A percentile compares a stretch with the other conserved stretches of the same genome.
Conservation (phyloP, 495 filamentous ascomycete genomes). For the Hyaloscypha bicolor region DNA sequence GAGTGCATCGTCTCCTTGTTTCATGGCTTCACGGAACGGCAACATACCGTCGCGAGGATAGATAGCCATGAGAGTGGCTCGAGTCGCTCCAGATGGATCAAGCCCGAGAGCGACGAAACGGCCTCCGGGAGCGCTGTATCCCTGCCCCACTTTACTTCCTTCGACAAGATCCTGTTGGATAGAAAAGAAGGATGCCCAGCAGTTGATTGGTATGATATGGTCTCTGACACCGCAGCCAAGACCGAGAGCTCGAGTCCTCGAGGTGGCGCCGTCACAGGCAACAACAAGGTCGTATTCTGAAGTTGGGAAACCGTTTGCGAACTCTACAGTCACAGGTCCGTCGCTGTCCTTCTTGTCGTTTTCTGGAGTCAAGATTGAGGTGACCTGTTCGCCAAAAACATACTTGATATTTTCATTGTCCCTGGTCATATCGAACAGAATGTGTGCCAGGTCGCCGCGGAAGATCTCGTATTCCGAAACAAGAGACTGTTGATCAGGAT, state of each 20-base stretch:
- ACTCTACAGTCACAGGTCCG: constrained; percentile 38
- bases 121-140: constrained; percentile 41
- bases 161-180: constrained; percentile 41
- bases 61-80: constrained; percentile 38
- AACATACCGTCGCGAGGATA: constrained; percentile 34
- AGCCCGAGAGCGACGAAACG: constrained; percentile 40
- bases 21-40: constrained; percentile 42
- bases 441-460: constrained; percentile 50
- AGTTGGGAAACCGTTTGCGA: constrained; percentile 37
- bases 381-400: constrained; percentile 43
- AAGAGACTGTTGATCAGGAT: constrained; percentile 43
- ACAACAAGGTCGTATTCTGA: constrained; percentile 51
- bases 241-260: constrained; percentile 50
- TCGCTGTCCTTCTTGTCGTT: constrained; percentile 6
- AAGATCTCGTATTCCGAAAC: constrained; percentile 60
- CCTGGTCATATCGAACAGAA: constrained; percentile 49
- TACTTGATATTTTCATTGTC: constrained; percentile 41
- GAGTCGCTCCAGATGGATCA: constrained; percentile 36
- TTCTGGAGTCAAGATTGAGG: constrained; percentile 29
- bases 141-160: constrained; percentile 38
- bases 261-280: constrained; percentile 52
- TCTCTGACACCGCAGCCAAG: constrained; percentile 44
- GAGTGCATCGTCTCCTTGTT: constrained; percentile 42
- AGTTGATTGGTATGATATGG: constrained; percentile 39
- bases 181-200: constrained; percentile 46